Evolutionary conservation across 1,139 yeast species (phyloP), one percentile per base, ranked within the genome.

Genomic region (Sugiyamaella castrensis): DNA sequence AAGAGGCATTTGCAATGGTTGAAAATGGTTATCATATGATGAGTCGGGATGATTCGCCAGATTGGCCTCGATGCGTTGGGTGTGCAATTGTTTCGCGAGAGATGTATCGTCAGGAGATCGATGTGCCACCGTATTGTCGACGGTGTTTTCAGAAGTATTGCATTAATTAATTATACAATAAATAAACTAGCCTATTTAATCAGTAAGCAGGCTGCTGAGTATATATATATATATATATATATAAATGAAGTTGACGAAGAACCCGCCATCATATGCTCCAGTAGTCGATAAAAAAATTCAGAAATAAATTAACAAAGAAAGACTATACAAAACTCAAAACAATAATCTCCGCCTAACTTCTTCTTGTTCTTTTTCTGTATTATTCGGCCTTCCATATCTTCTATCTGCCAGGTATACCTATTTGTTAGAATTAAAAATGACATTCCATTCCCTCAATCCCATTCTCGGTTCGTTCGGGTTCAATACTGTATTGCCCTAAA

Each of bases 81-180:
- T 86, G 95, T 73, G 95, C 95, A 9, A 81, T 85, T 45, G 73
- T 86, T 51, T 80, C 86, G 68, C 78, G 94, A 69, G 77, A 82
- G 47, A 83, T 83, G 64, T 88, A 84, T 68, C 73, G 88, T 64
- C 67, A 72, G 46, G 81, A 81, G 29, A 67, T 74, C 16, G 75
- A 76, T 19, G 80, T 82, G 57, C 77, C 85, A 16, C 81, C 76
- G 5, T 87, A 82, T 61, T 86, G 94, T 71, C 67, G 77, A 55
- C 55, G 70, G 48, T 86, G 95, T 66, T 86, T 85, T 65, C 67
- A 72, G 37, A 72, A 72, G 28, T 85, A 85, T 66, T 86, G 94
- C 64, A 84, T 51, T 12, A 55, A 46, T 38, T 56, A 40, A 44
- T 27, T 19, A n/a, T 4, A 15, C 16, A 30, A 12, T 27, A 16